phyloP scores from a whole-genome alignment of 208 protist genomes.

The Borovskyia barvae region DNA sequence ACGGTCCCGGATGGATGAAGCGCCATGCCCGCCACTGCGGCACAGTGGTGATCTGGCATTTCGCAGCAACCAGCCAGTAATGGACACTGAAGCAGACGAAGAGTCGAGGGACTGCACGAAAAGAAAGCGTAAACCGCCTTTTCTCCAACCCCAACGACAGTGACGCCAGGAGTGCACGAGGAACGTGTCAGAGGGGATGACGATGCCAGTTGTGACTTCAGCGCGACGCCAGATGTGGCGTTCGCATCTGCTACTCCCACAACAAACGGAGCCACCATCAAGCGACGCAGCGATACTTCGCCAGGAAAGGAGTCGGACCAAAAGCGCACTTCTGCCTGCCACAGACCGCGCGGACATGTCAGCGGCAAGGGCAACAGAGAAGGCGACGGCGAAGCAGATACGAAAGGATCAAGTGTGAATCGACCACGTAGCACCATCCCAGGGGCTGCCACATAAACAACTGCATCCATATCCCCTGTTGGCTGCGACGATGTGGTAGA shows the following conservation, averaged over 20 bases:
- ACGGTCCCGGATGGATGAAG: conserved; percentile 60
- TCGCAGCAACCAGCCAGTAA: conserved; percentile 22
- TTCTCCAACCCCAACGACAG: conserved; percentile 47
- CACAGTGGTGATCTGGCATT: conserved; percentile 24
- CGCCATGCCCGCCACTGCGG: conserved; percentile 45
- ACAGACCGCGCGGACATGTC: not conserved
- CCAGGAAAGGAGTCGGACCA: conserved; percentile 3
- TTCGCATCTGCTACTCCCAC: not conserved
- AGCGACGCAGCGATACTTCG: conserved; percentile 18
- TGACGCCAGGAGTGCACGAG: not conserved
- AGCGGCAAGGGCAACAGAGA: too few species aligned
- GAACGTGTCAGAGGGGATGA: too few species aligned
- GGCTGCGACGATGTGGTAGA: not conserved
- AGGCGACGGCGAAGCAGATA: not conserved
- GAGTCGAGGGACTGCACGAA: conserved; percentile 19
- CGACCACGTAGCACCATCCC: conserved; percentile 13
- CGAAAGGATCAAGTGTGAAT: conserved; percentile 2
- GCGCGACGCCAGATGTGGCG: too few species aligned
- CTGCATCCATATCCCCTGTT: conserved; percentile 1
- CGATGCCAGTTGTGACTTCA: too few species aligned
- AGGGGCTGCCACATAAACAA: conserved; percentile 16
- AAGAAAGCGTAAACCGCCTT: conserved; percentile 44
- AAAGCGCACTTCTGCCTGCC: conserved; percentile 6
- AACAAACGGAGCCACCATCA: conserved; percentile 15
- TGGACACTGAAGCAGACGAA: conserved; percentile 48